Evolutionary conservation across 2,329 filamentous ascomycete species (phyloP).

Genomic region (Emergomyces pasteurianus): DNA sequence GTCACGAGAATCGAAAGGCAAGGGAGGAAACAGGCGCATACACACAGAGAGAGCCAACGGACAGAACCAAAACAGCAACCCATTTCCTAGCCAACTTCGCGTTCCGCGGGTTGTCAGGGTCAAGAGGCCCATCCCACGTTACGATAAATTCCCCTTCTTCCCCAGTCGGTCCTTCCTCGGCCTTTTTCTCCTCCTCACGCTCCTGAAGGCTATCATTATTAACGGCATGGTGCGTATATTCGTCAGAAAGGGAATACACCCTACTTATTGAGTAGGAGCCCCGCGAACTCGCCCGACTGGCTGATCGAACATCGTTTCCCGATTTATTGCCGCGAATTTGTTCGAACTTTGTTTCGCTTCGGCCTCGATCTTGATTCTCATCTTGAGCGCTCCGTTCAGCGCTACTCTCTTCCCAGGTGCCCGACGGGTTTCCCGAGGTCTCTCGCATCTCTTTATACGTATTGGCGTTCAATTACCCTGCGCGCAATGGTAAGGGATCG

Average conservation of each 20-base stretch:
- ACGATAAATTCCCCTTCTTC: slow-evolving; percentile 51
- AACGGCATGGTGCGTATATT: slow-evolving; percentile 10
- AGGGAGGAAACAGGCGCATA: slow-evolving; percentile 42
- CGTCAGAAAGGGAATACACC: slow-evolving; percentile 8
- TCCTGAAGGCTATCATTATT: slow-evolving; percentile 17
- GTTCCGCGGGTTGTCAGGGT: slow-evolving; percentile 63
- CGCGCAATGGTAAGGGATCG: no score
- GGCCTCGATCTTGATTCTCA: background rate
- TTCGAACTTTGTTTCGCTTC: slow-evolving; percentile 1
- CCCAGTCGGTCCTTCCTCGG: slow-evolving; percentile 12
- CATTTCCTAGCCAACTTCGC: slow-evolving; percentile 59
- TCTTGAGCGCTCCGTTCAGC: background rate
- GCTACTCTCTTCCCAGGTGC: background rate
- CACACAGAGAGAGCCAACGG: slow-evolving; percentile 67
- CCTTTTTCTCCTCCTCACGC: slow-evolving; percentile 14
- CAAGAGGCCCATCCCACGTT: slow-evolving; percentile 59
- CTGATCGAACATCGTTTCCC: background rate
- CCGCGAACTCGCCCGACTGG: background rate
- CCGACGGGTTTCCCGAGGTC: background rate
- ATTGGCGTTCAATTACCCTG: background rate
- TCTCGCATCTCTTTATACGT: background rate
- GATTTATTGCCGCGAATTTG: background rate
- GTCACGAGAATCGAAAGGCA: no score
- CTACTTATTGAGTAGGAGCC: slow-evolving; percentile 6
- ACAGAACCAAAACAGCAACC: slow-evolving; percentile 65